Base-by-base conservation (phyloP, 768 basidiomycete genomes). In the Suillus lakei region DNA sequence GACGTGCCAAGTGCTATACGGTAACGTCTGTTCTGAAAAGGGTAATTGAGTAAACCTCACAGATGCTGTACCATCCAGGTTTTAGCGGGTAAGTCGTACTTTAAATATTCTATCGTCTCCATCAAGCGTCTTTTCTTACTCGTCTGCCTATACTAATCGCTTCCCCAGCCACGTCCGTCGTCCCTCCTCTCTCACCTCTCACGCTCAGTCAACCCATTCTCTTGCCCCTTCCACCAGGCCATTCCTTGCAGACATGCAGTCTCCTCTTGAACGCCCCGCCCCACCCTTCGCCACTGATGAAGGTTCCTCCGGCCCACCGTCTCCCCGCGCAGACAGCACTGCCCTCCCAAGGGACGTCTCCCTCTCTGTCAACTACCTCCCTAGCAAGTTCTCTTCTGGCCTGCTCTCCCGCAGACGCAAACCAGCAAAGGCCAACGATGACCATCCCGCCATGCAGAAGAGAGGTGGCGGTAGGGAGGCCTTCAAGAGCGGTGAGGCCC, bases 381-480 rank as follows among this genome's bases (percentile, higher is more conserved):
- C 92, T 13, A 78, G 82, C 63, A 95, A 95, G 77, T 92, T 93
- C 77, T 88, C 90, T 16, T 77, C 77, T 62, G 74, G 74, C 68
- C 76, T 81, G 74, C 68, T 84, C 76, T 71, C 79, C 82, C 64
- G 75, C 78, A 54, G 72, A 77, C 66, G 74, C 73, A 71, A 50
- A 74, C 36, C 16, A 16, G 41, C 71, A 71, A 74, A 83, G 70
- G 72, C 70, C 34, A 73, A 68, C 10, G 80, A 77, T 46, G 56
- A 58, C 26, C 56, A 58, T 58, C 67, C 75, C 12, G 69, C 73
- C 43, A 66, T 86, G 16, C 87, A 86, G 15, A 90, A 90, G 76
- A 83, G 80, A 41, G 91, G 91, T 44, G 91, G 91, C 18, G 91
- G 91, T 0, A 80, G 88, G 30, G 88, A 91, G 67, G 91, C 91